Base-by-base conservation (phyloP, 768 basidiomycete species). In the Tremella yokohamensis region DNA sequence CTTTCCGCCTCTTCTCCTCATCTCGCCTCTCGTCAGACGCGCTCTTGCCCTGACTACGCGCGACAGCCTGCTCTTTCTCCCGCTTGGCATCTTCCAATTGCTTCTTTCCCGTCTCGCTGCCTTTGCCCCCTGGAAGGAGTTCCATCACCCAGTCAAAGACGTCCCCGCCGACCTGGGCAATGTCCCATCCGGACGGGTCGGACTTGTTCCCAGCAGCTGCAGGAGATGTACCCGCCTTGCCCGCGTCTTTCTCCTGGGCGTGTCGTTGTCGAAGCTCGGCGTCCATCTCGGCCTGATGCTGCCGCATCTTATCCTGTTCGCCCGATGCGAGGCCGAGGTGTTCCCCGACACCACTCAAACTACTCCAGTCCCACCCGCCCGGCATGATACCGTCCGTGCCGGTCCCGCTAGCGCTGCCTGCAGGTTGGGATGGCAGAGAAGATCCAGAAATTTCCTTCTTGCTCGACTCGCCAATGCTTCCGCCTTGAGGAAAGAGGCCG, bases 41-140 rank as follows among this genome's bases (percentile, higher is more conserved):
- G 6, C 52, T 18, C 45, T 38, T 22, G 29, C 47, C 53, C 44
- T 58, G 47, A 24, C 51, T 39, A 29, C 51, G 44, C 40, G 26
- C 49, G n/a, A 38, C 49, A 19, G 58, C 54, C 22, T 56, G 45
- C 54, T 71, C 66, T 56, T 75, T 75, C 51, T 74, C 70, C 29
- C 61, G 53, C 44, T 60, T 64, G 16, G 72, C 74, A 49, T 74
- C 74, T 40, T 57, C 63, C 42, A 75, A 22, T 40, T 75, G 70
- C 55, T 62, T 68, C 60, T 71, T 65, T 8, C 70, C 69, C 1
- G 67, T 65, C 49, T 75, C 68, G 64, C 49, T 81, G 12, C 44
- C 56, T 77, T 67, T 83, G 8, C 56, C 58, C 81, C 78, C 25
- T 80, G 83, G 18, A 82, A 83, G 16, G 84, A 74, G 62, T 52